Percentiles rank a stretch among this genome's conserved stretches.
Evolutionary conservation across 192 early-diverging fungal species (phyloP).

Genomic region (Podila minutissima): DNA sequence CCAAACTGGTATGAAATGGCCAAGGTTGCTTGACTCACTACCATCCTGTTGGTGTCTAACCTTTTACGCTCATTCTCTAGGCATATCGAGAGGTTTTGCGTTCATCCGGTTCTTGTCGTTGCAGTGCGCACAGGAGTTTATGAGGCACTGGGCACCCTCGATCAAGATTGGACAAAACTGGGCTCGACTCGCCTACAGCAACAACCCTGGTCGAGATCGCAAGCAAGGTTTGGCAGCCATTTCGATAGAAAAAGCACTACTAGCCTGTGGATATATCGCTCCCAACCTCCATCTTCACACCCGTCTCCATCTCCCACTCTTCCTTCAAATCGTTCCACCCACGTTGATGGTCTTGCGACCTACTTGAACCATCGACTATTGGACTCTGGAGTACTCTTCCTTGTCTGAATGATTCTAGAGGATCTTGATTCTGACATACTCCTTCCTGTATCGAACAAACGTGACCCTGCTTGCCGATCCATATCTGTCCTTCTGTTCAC

Average conservation of each 20-base stretch:
- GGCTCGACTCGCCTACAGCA: slow-evolving; percentile 31
- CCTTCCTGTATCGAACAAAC: slow-evolving; percentile 8
- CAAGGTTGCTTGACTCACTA: too few relatives aligned
- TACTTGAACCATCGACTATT: neutral
- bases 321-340: neutral
- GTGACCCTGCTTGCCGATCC: neutral
- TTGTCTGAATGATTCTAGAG: slow-evolving; percentile 9
- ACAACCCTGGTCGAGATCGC: slow-evolving; percentile 26
- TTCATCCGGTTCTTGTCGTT: slow-evolving; percentile 23
- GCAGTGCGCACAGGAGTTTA: slow-evolving; percentile 25
- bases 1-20: slow-evolving; percentile 23
- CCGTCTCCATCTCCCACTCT: neutral
- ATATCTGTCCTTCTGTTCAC: neutral
- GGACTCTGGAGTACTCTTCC: neutral
- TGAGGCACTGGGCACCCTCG: slow-evolving; percentile 21
- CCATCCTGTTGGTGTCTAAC: neutral
- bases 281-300: neutral
- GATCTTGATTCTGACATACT: slow-evolving; percentile 46
- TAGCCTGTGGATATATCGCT: neutral
- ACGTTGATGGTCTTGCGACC: neutral
- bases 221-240: slow-evolving; percentile 53
- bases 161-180: slow-evolving; percentile 24
- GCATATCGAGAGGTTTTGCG: slow-evolving; percentile 35
- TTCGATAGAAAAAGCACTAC: slow-evolving; percentile 19
- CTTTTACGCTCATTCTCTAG: neutral